Evolutionary conservation across 116 monocot genomes (phyloP), one percentile per base, ranked within the genome.

Genomic region (Papilionanthe hybrid): DNA sequence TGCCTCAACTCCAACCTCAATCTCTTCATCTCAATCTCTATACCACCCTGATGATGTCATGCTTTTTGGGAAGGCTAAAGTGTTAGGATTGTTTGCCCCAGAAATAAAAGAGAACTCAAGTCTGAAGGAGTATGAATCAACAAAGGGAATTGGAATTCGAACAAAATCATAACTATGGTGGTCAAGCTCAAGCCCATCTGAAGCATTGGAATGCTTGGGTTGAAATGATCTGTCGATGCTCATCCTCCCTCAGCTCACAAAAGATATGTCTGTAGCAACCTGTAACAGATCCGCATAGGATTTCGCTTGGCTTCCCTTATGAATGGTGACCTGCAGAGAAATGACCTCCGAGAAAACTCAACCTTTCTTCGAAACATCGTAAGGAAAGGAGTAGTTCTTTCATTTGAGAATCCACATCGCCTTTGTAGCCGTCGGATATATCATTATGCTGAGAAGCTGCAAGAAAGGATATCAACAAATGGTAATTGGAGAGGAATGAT

Each of bases 341-440:
- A 73, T 43, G 19, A 22, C 68, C 68, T 30, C 13, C 29, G 12
- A 23, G 12, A 67, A 67, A 65, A 58, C 5, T 7, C n/a, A n/a
- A n/a, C n/a, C n/a, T n/a, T n/a, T n/a, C n/a, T n/a, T n/a, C n/a
- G 77, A 86, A 93, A 30, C 86, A 87, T 5, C 91, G 87, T 45
- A 93, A 93, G 18, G 93, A 89, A 42, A 91, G 89, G 80, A 91
- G 88, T 65, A 93, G 17, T 56, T 93, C 93, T 75, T 79, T 93
- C 32, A 42, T 78, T 12, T 53, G 55, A 18, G 58, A 78, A 50
- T 85, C 85, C 20, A 75, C 45, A 4, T 81, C 65, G 1, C 44
- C 74, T 55, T 67, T 85, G 32, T 60, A 78, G 18, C 67, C 75
- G 15, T n/a, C 8, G 41, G 41, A 19, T 32, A 3, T 10, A 5